Conservation (phyloP, 805 yeast genomes). For the Kuraishia molischiana region DNA sequence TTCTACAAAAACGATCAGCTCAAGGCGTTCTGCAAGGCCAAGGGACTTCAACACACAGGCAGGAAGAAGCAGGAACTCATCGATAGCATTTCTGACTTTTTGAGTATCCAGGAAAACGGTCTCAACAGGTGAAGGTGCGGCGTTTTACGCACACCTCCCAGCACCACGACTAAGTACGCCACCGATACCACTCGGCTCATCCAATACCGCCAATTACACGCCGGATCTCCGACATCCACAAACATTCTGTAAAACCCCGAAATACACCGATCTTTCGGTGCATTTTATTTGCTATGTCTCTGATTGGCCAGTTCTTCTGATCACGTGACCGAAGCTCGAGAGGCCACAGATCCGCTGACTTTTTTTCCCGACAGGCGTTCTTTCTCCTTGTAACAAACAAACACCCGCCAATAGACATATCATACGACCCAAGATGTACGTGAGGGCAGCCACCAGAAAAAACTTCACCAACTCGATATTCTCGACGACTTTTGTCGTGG, state of each 20-base stretch:
- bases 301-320: no score
- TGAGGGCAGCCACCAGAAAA: slow-evolving; percentile 48
- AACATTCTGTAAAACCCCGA: no score
- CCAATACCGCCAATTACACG: not conserved
- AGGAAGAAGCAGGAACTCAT: slow-evolving; percentile 32
- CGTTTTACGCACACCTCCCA: not conserved
- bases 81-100: slow-evolving; percentile 25
- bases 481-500: slow-evolving; percentile 66
- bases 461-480: slow-evolving; percentile 56
- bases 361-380: no score
- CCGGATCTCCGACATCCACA: no score
- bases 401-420: no score
- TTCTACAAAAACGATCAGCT: slow-evolving; percentile 33
- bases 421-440: slow-evolving; percentile 34
- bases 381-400: no score
- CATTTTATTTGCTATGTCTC: no score
- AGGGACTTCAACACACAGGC: slow-evolving; percentile 24
- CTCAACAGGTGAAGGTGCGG: not conserved
- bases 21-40: slow-evolving; percentile 26
- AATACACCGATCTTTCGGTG: no score
- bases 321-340: no score
- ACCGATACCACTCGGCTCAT: not conserved
- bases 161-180: not conserved
- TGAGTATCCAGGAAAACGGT: slow-evolving; percentile 5
- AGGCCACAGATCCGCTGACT: no score